Conservation (phyloP, 805 yeast genomes). For the Spathaspora arborariae region DNA sequence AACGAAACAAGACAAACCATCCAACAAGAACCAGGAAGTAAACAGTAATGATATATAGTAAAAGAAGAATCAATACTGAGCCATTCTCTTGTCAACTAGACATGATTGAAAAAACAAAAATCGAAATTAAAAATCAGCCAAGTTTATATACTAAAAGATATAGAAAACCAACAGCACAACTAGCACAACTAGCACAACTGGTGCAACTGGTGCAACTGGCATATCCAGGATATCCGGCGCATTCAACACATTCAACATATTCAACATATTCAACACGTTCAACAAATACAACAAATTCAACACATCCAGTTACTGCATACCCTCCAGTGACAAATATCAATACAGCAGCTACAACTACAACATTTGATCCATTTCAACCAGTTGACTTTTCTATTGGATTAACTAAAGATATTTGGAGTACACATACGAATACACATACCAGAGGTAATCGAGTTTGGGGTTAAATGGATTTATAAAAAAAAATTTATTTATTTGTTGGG, state of each 20-base stretch:
- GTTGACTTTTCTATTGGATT: conserved; percentile 10
- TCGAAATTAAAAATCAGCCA: conserved; percentile 35
- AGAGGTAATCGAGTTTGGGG: conserved; percentile 29
- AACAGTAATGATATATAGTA: conserved; percentile 12
- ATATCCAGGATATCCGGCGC: too few species aligned
- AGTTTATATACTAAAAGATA: background rate
- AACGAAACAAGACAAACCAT: too few species aligned
- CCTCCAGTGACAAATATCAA: too few species aligned
- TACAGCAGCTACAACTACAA: background rate
- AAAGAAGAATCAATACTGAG: conserved; percentile 23
- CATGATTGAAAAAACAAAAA: conserved; percentile 25
- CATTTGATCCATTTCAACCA: conserved; percentile 28
- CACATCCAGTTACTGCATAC: background rate
- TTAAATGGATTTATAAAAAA: conserved; percentile 7
- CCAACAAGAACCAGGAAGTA: background rate
- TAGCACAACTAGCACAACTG: conserved; percentile 1
- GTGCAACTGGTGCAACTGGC: background rate
- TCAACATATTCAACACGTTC: conserved; percentile 1
- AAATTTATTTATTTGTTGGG: background rate
- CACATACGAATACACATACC: background rate
- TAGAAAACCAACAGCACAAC: background rate
- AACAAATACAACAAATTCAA: conserved; percentile 2
- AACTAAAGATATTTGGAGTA: conserved; percentile 22
- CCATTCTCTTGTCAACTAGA: conserved; percentile 34
- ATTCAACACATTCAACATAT: conserved; percentile 1